Evolutionary conservation across 2,329 filamentous ascomycete species (phyloP).

Genomic region (Neonectria punicea): DNA sequence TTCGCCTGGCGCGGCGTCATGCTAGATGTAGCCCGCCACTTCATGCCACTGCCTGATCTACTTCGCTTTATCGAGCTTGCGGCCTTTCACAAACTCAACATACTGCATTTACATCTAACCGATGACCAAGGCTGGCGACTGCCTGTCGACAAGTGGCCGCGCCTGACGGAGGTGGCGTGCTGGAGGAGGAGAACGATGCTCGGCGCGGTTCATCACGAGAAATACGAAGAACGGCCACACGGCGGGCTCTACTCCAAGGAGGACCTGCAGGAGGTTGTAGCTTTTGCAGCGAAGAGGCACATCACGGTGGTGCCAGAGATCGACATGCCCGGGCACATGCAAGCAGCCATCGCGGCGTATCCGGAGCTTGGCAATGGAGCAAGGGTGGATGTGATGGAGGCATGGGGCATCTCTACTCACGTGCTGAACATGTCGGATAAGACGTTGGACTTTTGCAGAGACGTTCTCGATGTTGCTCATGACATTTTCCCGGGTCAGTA

Average conservation of each 20-base stretch:
- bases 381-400: conserved; percentile 26
- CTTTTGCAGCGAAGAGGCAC: conserved; percentile 27
- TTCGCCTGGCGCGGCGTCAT: conserved; percentile 34
- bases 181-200: conserved; percentile 30
- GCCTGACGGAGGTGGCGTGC: conserved; percentile 23
- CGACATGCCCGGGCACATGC: conserved; percentile 37
- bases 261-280: conserved; percentile 25
- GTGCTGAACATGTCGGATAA: conserved; percentile 31
- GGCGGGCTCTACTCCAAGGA: conserved; percentile 29
- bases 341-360: conserved; percentile 33
- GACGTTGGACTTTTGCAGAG: conserved; percentile 29
- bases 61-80: conserved; percentile 31
- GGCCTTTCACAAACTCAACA: conserved; percentile 31
- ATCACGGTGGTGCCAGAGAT: conserved; percentile 35
- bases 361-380: conserved; percentile 31
- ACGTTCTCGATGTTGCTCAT: conserved; percentile 25
- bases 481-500: conserved; percentile 26
- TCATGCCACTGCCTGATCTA: conserved; percentile 33
- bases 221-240: conserved; percentile 26
- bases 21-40: conserved; percentile 35
- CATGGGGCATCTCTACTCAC: conserved; percentile 32
- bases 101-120: conserved; percentile 29
- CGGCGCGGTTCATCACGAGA: conserved; percentile 13
- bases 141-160: conserved; percentile 24
- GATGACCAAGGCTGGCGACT: conserved; percentile 34